Conservation (phyloP, 2,329 filamentous ascomycete genomes). For the Pseudogymnoascus sp. region DNA sequence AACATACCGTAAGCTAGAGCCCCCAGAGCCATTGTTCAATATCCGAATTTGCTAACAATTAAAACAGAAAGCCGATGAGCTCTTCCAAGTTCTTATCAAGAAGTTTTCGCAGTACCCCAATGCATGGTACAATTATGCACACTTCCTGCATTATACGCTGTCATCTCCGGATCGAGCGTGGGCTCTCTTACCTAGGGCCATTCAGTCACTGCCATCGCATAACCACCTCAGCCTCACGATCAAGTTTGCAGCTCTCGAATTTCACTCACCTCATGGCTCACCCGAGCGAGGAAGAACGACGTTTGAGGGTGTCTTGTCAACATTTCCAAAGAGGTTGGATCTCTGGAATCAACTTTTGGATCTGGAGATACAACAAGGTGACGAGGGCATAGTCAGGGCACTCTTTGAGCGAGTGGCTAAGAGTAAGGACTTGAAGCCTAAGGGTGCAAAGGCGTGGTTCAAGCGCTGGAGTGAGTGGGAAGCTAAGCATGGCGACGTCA, state of each 20-base stretch:
- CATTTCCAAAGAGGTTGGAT: slow-evolving; percentile 83
- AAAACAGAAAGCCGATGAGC: slow-evolving; percentile 69
- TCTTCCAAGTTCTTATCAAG: slow-evolving; percentile 81
- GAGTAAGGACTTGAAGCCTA: slow-evolving; percentile 65
- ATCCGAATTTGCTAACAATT: slow-evolving; percentile 18
- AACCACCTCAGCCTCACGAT: slow-evolving; percentile 65
- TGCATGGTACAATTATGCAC: slow-evolving; percentile 91
- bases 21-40: neutral
- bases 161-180: slow-evolving; percentile 66
- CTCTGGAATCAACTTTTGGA: slow-evolving; percentile 90
- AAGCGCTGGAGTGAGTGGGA: slow-evolving; percentile 90
- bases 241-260: slow-evolving; percentile 88
- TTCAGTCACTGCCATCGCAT: slow-evolving; percentile 67
- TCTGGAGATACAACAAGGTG: slow-evolving; percentile 62
- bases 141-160: slow-evolving; percentile 74
- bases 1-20: slow-evolving; percentile 58
- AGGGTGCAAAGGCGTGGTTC: slow-evolving; percentile 81
- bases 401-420: slow-evolving; percentile 75
- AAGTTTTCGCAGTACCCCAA: slow-evolving; percentile 73
- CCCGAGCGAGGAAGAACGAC: slow-evolving; percentile 88
- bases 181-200: slow-evolving; percentile 70
- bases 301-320: slow-evolving; percentile 78
- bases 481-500: slow-evolving; percentile 60
- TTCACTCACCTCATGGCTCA: slow-evolving; percentile 73
- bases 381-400: slow-evolving; percentile 55